These are phyloP conservation scores for Eucalyptus pauciflora DNA, from an alignment of 345 rosid genomes.

Conservation along the genomic window DNA sequence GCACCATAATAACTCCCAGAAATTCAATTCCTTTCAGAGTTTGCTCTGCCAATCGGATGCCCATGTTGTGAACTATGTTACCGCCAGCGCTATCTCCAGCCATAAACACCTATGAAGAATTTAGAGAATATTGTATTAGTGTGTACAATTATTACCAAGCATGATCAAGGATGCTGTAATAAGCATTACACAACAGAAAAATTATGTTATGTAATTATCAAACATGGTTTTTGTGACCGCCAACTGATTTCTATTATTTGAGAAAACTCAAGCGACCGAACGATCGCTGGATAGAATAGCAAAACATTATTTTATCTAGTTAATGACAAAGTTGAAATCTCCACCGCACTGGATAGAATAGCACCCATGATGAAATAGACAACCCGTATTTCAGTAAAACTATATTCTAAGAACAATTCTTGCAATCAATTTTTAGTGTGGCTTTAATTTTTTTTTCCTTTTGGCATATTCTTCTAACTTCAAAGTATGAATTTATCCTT, in stretches of 20 bases:
- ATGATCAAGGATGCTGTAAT: not conserved
- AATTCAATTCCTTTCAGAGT: not conserved
- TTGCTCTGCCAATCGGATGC: not conserved
- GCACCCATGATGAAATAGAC: not conserved
- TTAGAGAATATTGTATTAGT: not conserved
- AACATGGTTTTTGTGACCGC: not conserved
- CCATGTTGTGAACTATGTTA: slow-evolving; percentile 12
- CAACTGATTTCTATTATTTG: not conserved
- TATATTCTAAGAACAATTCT: not conserved
- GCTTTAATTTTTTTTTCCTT: not conserved
- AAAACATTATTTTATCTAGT: not conserved
- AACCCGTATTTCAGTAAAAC: not conserved
- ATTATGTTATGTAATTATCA: not conserved
- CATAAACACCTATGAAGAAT: slow-evolving; percentile 1
- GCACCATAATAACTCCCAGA: slow-evolving; percentile 6
- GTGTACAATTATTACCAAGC: not conserved
- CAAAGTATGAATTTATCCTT: not conserved
- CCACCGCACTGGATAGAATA: not conserved
- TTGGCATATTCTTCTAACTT: not conserved
- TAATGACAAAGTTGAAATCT: not conserved
- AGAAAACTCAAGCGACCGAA: not conserved
- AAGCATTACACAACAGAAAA: not conserved
- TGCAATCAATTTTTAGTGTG: not conserved
- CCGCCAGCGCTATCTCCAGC: slow-evolving; percentile 36
- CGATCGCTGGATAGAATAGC: not conserved